Conservation (phyloP, 1,139 yeast genomes). For the Candida buenavistaensis region DNA sequence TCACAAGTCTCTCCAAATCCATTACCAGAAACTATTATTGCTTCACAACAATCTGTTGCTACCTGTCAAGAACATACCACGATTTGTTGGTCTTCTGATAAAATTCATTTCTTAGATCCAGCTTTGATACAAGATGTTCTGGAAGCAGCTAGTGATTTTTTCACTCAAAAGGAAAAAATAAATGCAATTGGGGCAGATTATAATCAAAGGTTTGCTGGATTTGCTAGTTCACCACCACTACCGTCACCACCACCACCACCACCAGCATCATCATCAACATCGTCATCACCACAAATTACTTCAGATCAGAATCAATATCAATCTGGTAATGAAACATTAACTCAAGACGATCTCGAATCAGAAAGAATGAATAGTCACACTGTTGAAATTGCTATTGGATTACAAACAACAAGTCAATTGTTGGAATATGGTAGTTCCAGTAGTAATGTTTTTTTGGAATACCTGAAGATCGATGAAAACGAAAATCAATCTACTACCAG, state of each 20-base stretch:
- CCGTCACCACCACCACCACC: neutral
- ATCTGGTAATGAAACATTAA: slow-evolving; percentile 3
- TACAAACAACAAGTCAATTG: slow-evolving; percentile 1
- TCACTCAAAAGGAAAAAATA: neutral
- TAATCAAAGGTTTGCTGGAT: slow-evolving; percentile 3
- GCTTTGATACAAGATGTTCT: slow-evolving; percentile 6
- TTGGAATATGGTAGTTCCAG: slow-evolving; percentile 3
- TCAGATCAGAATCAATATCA: neutral
- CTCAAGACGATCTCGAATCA: slow-evolving; percentile 1
- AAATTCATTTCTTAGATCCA: slow-evolving; percentile 9
- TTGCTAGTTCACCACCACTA: slow-evolving; percentile 5
- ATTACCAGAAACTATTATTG: neutral
- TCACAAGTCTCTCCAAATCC: slow-evolving; percentile 2
- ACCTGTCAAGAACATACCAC: slow-evolving; percentile 2
- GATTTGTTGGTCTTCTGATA: slow-evolving; percentile 11
- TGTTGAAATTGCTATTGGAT: neutral
- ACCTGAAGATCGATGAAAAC: slow-evolving; percentile 5
- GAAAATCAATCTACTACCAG: slow-evolving; percentile 3
- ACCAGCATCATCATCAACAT: neutral
- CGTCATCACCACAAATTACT: neutral
- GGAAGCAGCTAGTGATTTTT: neutral
- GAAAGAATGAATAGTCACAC: neutral
- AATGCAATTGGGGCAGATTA: slow-evolving; percentile 2
- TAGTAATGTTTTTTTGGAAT: slow-evolving; percentile 5
- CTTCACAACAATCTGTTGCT: too few relatives aligned